Conservation (phyloP, 352 stramenopile genomes). For the Salisapilia sapeloensis region DNA sequence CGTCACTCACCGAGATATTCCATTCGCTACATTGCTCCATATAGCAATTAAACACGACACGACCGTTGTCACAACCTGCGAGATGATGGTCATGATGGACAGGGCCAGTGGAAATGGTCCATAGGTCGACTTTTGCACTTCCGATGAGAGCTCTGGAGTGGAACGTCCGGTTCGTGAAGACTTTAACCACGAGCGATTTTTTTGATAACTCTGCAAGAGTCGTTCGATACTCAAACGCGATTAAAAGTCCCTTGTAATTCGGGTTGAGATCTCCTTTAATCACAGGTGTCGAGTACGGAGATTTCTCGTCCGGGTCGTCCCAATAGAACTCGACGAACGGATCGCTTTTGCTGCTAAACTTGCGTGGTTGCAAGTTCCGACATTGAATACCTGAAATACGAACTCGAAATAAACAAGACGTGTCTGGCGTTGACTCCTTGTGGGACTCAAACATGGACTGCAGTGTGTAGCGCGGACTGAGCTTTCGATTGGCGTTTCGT, state of each 20-base stretch:
- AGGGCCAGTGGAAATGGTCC: constrained; percentile 65
- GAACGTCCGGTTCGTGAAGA: constrained; percentile 74
- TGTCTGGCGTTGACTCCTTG: constrained; percentile 29
- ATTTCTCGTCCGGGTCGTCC: constrained; percentile 48
- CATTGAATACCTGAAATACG: constrained; percentile 79
- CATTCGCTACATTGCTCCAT: constrained; percentile 84
- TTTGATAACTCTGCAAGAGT: constrained; percentile 35
- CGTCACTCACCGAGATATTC: constrained; percentile 80
- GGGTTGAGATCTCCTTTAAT: constrained; percentile 79
- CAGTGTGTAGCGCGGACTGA: constrained; percentile 47
- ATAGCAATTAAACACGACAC: constrained; percentile 84
- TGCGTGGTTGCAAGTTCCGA: constrained; percentile 61
- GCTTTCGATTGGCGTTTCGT: too few species aligned
- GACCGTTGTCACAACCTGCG: constrained; percentile 69
- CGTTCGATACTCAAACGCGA: constrained; percentile 76
- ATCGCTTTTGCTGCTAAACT: constrained; percentile 73
- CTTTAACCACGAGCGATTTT: constrained; percentile 48
- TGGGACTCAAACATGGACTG: constrained; percentile 48
- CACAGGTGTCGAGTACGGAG: constrained; percentile 63
- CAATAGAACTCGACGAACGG: constrained; percentile 82
- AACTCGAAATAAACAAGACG: constrained; percentile 69
- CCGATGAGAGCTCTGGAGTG: constrained; percentile 61
- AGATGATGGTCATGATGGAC: constrained; percentile 82
- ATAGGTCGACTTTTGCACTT: constrained; percentile 56
- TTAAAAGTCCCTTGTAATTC: constrained; percentile 77